A percentile compares a stretch with the other conserved stretches of the same genome.
phyloP scores from a whole-genome alignment of 441 rosid genomes.

The Adansonia madagascariensis region DNA sequence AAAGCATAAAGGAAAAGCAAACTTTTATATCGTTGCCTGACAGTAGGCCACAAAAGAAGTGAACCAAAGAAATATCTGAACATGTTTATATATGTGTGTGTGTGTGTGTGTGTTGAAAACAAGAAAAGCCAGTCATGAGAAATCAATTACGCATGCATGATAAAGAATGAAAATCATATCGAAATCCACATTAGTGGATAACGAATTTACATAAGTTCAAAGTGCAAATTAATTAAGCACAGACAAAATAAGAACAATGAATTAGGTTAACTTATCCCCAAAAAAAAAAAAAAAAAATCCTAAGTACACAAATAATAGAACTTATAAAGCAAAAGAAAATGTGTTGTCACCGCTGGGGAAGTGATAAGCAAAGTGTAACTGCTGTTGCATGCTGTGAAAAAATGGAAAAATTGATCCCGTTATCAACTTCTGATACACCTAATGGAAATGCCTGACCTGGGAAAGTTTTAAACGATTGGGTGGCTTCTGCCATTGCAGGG shows the following conservation, averaged over 20 bases:
- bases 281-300: not conserved
- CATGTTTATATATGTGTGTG: not conserved
- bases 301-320: not conserved
- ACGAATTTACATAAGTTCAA: not conserved
- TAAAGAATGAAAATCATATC: not conserved
- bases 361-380: constrained; percentile 75
- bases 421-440: constrained; percentile 76
- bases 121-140: not conserved
- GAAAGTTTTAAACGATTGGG: constrained; percentile 44
- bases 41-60: not conserved
- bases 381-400: constrained; percentile 88
- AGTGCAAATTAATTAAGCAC: constrained; percentile 13
- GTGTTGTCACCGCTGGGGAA: constrained; percentile 60
- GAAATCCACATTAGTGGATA: not conserved
- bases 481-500: constrained; percentile 45
- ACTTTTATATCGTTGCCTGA: not conserved
- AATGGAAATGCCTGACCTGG: constrained; percentile 81
- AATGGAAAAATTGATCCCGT: constrained; percentile 83
- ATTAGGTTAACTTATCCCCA: not conserved
- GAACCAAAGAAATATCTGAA: not conserved
- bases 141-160: not conserved
- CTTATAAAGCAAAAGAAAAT: not conserved
- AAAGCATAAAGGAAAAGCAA: constrained; percentile 3
- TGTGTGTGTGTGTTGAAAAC: not conserved
- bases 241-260: not conserved